Base-by-base conservation (phyloP, 345 rosid species). In the Heritiera fomes region DNA sequence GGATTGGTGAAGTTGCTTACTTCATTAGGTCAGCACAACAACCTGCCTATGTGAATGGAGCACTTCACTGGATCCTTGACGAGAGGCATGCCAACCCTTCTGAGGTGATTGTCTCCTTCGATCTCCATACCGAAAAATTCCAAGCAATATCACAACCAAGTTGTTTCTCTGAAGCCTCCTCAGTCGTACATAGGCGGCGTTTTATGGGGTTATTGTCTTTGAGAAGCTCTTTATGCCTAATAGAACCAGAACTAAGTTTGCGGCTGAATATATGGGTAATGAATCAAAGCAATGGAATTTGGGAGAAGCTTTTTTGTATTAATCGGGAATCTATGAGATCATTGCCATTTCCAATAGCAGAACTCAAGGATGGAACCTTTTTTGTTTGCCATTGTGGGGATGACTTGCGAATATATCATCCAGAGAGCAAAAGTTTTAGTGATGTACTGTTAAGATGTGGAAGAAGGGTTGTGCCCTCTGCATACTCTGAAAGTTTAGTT, bases 351-450 rank as follows among this genome's bases (percentile, higher is more conserved):
- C 68, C 45, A 34, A 34, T 63, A 32, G 68, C 41, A 32, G 68
- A 63, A 63, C 68, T 63, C n/a, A 32, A 63, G 45, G 68, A 63
- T 63, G 68, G 68, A 34, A 63, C 45, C 43, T 63, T 32, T 32
- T 63, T 63, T 32, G 45, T 63, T 32, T 32, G 9, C 43, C 45
- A 34, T 32, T 32, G 45, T 34, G 45, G 45, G 68, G 45, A 14
- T 32, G 34, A 63, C 43, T 14, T 63, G 43, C 45, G 14, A 34
- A 63, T 63, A 32, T 63, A 32, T 63, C 5, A 63, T 34, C 68
- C 68, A 14, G 68, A 63, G 10, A 34, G 41, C 43, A 13, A 63
- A 6, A 32, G 68, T 63, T 32, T 32, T 34, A 63, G 68, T 63
- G 68, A 63, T 32, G 45, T 34, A 2, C 10, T 63, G 8, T 32